A percentile compares a stretch with the other conserved stretches of the same genome.
phyloP scores from a whole-genome alignment of 345 rosid genomes.

The Citrus trifoliata region DNA sequence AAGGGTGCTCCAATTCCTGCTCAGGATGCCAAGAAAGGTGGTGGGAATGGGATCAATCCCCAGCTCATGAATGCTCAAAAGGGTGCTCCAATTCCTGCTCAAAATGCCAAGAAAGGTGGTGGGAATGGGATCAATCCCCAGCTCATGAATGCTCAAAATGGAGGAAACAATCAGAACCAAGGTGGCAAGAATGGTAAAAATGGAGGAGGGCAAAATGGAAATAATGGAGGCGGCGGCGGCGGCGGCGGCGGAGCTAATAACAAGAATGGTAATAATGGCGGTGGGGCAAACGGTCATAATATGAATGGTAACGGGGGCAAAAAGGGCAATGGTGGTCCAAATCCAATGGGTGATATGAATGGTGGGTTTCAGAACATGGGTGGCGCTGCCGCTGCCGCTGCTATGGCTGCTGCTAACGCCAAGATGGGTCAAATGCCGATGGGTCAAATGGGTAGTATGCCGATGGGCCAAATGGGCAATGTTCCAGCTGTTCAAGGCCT shows the following conservation, averaged over 20 bases:
- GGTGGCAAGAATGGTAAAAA: constrained; percentile 34
- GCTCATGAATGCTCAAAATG: no score
- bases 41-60: no score
- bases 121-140: no score
- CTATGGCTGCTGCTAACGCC: constrained; percentile 8
- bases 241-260: constrained; percentile 26
- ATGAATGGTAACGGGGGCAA: constrained; percentile 42
- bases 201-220: constrained; percentile 8
- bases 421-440: constrained; percentile 47
- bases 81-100: constrained; percentile 40
- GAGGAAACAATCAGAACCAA: constrained; percentile 37
- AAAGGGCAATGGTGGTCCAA: constrained; percentile 42
- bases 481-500: constrained; percentile 77
- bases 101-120: constrained; percentile 42
- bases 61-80: no score
- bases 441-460: constrained; percentile 44
- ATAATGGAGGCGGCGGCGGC: constrained; percentile 27
- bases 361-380: constrained; percentile 44
- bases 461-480: constrained; percentile 42
- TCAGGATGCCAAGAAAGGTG: constrained; percentile 44
- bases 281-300: constrained; percentile 43
- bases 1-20: constrained; percentile 45
- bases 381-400: constrained; percentile 36
- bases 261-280: constrained; percentile 38
- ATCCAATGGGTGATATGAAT: constrained; percentile 14